These are phyloP conservation scores for Fusarium pseudonygamai DNA, from an alignment of 2,329 filamentous ascomycete genomes.

Conservation along the genomic window DNA sequence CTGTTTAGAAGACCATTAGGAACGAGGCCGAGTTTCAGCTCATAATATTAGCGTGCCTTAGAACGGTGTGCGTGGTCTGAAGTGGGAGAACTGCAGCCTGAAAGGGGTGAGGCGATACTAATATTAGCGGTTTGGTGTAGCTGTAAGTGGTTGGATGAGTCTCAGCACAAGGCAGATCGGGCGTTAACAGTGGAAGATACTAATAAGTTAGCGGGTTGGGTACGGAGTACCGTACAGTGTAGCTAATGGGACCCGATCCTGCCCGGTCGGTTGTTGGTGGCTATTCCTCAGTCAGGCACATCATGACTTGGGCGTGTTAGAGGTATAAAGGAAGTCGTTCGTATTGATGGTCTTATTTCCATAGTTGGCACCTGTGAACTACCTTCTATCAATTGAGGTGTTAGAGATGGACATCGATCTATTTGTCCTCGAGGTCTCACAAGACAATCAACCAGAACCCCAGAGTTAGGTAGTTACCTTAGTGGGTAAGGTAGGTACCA, in stretches of 20 bases:
- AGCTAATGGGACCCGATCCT: neutral
- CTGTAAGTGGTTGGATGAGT: neutral
- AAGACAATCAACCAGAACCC: neutral
- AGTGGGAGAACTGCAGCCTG: constrained; percentile 7
- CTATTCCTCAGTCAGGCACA: neutral
- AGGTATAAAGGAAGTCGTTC: neutral
- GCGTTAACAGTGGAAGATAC: neutral
- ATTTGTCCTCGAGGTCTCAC: neutral
- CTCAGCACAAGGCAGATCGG: neutral
- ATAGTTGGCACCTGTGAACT: no score
- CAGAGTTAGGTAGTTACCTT: no score
- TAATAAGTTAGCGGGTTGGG: neutral
- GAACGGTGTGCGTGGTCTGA: constrained; percentile 13
- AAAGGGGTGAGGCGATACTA: neutral
- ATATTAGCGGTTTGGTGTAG: neutral
- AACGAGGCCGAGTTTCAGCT: constrained; percentile 30
- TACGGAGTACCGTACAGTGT: neutral
- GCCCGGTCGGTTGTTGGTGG: neutral
- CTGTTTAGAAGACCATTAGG: constrained; percentile 17
- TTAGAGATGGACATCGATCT: neutral
- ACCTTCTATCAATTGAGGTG: neutral
- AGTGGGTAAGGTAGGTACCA: neutral
- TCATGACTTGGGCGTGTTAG: neutral
- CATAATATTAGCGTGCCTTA: constrained; percentile 22
- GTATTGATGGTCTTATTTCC: no score